These are phyloP conservation scores for Papiliotrema laurentii DNA, from an alignment of 1,284 basidiomycete species.

Conservation along the genomic window DNA sequence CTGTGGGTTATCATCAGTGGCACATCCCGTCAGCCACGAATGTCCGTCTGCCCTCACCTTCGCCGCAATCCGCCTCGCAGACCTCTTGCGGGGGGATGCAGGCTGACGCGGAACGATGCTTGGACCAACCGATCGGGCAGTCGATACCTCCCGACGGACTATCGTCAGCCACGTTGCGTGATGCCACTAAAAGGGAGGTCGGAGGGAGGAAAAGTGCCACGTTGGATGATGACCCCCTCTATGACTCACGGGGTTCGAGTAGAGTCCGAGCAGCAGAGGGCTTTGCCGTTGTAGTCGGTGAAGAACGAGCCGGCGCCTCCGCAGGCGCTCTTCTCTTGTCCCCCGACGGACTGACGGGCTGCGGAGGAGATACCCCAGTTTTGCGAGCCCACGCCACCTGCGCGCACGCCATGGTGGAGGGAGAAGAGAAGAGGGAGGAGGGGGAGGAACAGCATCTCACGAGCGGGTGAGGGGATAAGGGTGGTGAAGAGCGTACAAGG, in stretches of 20 bases:
- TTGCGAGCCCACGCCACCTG: constrained; percentile 17
- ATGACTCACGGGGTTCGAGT: background rate
- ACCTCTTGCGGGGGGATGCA: constrained; percentile 1
- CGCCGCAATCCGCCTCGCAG: background rate
- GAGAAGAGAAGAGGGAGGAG: too few species aligned
- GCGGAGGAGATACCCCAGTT: background rate
- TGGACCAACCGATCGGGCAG: background rate
- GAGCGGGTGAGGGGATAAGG: too few species aligned
- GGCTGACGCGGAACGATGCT: background rate
- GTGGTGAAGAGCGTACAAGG: too few species aligned
- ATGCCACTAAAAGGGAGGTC: background rate
- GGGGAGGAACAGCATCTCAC: too few species aligned
- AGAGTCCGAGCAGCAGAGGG: background rate
- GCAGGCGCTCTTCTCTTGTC: background rate
- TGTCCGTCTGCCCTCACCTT: too few species aligned
- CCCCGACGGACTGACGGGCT: background rate
- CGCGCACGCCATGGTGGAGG: too few species aligned
- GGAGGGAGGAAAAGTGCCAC: background rate
- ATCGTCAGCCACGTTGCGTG: background rate
- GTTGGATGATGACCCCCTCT: background rate
- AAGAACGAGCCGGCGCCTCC: constrained; percentile 1
- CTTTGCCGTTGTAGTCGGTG: background rate
- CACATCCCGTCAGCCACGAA: too few species aligned
- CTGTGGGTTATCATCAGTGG: background rate
- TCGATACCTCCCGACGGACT: background rate